A percentile compares a stretch with the other conserved stretches of the same genome.
phyloP scores from a whole-genome alignment of 768 basidiomycete species.

The Russula virescens region DNA sequence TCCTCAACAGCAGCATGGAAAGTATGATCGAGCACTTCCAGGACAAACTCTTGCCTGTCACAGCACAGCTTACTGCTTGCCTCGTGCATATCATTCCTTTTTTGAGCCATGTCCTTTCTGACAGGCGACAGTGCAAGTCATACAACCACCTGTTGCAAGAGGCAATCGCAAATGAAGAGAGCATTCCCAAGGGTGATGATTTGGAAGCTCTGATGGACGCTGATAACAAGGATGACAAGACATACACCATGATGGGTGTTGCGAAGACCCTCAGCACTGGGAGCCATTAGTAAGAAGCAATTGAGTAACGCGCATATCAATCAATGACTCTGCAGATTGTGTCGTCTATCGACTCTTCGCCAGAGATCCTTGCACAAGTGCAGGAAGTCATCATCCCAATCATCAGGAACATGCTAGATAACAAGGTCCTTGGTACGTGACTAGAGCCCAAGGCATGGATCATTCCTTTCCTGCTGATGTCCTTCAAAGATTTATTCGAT shows the following conservation, averaged over 20 bases:
- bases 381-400: constrained; percentile 79
- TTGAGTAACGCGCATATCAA: background rate
- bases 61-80: constrained; percentile 69
- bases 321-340: constrained; percentile 51
- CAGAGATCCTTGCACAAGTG: constrained; percentile 70
- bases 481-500: constrained; percentile 66
- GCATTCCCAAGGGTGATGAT: constrained; percentile 45
- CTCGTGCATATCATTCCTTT: constrained; percentile 45
- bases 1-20: constrained; percentile 78
- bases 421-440: constrained; percentile 63
- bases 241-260: constrained; percentile 81
- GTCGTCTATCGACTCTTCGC: constrained; percentile 62
- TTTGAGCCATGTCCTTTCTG: constrained; percentile 4
- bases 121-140: constrained; percentile 59
- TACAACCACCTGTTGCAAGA: constrained; percentile 77
- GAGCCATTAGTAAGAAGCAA: constrained; percentile 26
- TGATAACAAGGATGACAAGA: constrained; percentile 76
- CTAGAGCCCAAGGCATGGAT: background rate
- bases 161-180: constrained; percentile 46
- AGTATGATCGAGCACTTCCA: constrained; percentile 83
- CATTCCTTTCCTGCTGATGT: constrained; percentile 1
- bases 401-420: constrained; percentile 69
- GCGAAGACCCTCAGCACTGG: constrained; percentile 81
- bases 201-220: constrained; percentile 46
- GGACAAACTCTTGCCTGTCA: constrained; percentile 78